Evolutionary conservation across 257 asterid species (phyloP).

Genomic region (Solanum appendiculatum): DNA sequence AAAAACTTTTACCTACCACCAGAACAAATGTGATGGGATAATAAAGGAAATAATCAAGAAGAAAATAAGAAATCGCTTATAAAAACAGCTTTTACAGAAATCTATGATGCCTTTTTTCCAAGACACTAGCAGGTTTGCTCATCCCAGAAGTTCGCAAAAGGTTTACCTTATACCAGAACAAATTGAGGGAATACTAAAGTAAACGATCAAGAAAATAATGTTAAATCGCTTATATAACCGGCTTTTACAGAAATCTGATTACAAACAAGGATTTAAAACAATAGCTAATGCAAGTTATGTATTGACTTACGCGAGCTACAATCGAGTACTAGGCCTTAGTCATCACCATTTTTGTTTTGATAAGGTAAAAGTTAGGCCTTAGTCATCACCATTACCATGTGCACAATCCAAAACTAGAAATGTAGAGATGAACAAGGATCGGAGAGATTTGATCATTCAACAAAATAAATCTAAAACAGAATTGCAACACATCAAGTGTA

Average conservation of each 20-base stretch:
- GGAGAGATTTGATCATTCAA: not conserved
- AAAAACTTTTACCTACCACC: not conserved
- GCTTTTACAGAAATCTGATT: not conserved
- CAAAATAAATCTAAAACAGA: not conserved
- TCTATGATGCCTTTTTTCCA: not conserved
- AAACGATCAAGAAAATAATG: not conserved
- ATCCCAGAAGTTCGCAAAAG: not conserved
- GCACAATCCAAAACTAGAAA: not conserved
- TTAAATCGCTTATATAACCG: not conserved
- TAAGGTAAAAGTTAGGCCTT: not conserved
- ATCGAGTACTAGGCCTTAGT: not conserved
- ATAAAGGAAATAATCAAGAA: not conserved
- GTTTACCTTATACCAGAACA: not conserved
- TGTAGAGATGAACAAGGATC: not conserved
- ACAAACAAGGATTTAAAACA: not conserved
- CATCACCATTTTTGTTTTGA: not conserved
- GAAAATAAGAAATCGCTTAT: not conserved
- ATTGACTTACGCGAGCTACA: not conserved
- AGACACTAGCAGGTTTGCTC: not conserved
- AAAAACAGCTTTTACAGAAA: not conserved
- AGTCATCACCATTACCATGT: not conserved
- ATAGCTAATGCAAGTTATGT: not conserved
- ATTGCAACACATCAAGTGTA: not conserved
- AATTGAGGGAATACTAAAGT: not conserved
- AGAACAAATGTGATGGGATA: not conserved